Evolutionary conservation across 169 alveolate species (phyloP).

Genomic region (Plasmodium reichenowi): DNA sequence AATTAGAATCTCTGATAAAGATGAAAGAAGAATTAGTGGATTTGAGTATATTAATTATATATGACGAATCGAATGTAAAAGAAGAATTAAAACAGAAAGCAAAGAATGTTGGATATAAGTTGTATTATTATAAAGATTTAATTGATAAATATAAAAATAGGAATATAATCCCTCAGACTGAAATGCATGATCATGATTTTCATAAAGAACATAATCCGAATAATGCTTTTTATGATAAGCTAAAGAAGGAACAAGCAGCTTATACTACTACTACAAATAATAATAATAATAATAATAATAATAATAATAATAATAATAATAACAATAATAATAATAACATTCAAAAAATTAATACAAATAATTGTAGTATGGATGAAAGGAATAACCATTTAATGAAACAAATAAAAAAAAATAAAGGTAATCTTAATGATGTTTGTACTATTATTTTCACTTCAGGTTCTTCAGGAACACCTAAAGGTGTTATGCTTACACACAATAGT

Average conservation of each 20-base stretch:
- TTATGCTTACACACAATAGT: conserved; percentile 90
- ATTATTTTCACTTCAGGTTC: conserved; percentile 90
- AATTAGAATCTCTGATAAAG: conserved; percentile 66
- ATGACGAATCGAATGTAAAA: conserved; percentile 75
- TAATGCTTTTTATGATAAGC: background rate
- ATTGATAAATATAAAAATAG: conserved; percentile 61
- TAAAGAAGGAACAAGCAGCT: background rate
- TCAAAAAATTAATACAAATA: conserved; percentile 7
- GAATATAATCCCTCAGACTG: conserved; percentile 39
- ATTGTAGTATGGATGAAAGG: background rate
- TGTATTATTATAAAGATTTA: conserved; percentile 63
- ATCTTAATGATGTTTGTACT: conserved; percentile 35
- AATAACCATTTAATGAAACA: conserved; percentile 2
- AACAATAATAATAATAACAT: background rate
- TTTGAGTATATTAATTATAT: conserved; percentile 75
- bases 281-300: background rate
- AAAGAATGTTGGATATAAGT: conserved; percentile 41
- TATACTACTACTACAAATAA: background rate
- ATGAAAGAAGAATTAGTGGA: conserved; percentile 49
- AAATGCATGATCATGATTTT: background rate
- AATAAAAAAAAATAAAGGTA: conserved; percentile 18
- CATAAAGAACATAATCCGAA: conserved; percentile 4
- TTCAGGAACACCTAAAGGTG: conserved; percentile 97
- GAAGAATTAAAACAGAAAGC: conserved; percentile 48
- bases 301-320: background rate